Evolutionary conservation across 2,329 filamentous ascomycete genomes (phyloP), one percentile per base, ranked within the genome.

Genomic region (Helicocarpus griseus): DNA sequence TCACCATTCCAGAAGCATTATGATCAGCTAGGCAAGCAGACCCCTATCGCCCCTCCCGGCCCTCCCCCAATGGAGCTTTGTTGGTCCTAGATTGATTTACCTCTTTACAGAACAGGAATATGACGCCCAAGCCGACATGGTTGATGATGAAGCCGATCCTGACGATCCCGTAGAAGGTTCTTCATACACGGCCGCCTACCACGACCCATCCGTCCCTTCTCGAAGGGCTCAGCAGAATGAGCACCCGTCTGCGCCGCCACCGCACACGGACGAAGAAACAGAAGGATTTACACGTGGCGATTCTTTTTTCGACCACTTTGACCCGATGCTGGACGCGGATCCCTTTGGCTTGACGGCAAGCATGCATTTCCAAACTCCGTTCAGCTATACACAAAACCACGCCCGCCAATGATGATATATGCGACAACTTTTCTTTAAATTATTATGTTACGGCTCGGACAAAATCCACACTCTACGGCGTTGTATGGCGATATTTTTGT

Each of bases 1-100:
- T 86, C 88, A 53, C 86, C 87, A 17, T 96, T 95, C 72, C 89
- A 94, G 65, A 93, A 87, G 68, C 91, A 96, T 69, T 90, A 94
- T 71, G 87, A 94, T 70, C 89, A 95, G 77, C 82, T 97, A 69
- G 91, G 91, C 86, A 89, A 87, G 89, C 77, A 78, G 65, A 69
- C 78, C 77, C 75, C 63, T 69, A 72, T 72, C 70, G 64, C 68
- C 66, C 61, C 63, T 63, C 60, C 56, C 63, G 60, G 62, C 66
- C 66, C 61, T 71, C 48, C 47, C 21, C 22, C 28, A 13, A 77
- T 77, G 74, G 77, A 79, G 73, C 76, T 80, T 67, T 82, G 77
- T 78, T 75, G 77, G 77, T 82, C 77, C 78, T 81, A 82, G 77
- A 74, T 78, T 85, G 75, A 86, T 79, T 77, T 44, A 17, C 72